Evolutionary conservation across 2,329 filamentous ascomycete species (phyloP), one percentile per base, ranked within the genome.

Genomic region (Paraconiothyrium brasiliense): DNA sequence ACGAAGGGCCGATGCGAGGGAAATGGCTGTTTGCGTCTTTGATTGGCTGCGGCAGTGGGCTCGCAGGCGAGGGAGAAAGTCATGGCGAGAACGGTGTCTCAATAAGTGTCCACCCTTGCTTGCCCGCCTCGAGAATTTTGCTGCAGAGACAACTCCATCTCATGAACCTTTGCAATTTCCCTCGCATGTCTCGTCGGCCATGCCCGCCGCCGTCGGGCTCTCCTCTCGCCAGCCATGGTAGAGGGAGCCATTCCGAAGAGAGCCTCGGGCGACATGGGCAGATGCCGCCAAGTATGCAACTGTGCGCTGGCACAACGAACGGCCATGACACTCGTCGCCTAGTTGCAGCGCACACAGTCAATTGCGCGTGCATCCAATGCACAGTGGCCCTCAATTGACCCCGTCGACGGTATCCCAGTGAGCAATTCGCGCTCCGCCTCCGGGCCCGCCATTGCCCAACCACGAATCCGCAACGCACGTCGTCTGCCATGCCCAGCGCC

Each of bases 401-500:
- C 32, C 32, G 3, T 47, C 27, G 52, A 55, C 51, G 16, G 24
- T 9, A 27, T 22, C 37, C 24, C 24, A 34, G 37, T 20, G 24
- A 48, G 46, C 46, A 30, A 43, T 32, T 14, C 34, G 30, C 16
- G n/a, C 34, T 22, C 34, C 35, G n/a, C 34, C 34, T 52, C 24
- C 52, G 39, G 24, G 37, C 24, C 20, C 20, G 50, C 39, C 20
- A 20, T 43, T 54, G 52, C 24, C 27, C 39, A 55, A 30, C 52
- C 30, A 44, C 54, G 54, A 57, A 20, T 43, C 54, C 32, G 13
- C 49, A 8, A 22, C 24, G 43, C 43, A 35, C 39, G 24, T 24
- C 60, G 54, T 55, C 56, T 46, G 30, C 20, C 55, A 62, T 62
- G 60, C 14, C 41, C 52, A 35, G 52, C 44, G 24, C 52, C 57